Conservation (phyloP, 1,139 yeast genomes). For the Candida freyschussii region DNA sequence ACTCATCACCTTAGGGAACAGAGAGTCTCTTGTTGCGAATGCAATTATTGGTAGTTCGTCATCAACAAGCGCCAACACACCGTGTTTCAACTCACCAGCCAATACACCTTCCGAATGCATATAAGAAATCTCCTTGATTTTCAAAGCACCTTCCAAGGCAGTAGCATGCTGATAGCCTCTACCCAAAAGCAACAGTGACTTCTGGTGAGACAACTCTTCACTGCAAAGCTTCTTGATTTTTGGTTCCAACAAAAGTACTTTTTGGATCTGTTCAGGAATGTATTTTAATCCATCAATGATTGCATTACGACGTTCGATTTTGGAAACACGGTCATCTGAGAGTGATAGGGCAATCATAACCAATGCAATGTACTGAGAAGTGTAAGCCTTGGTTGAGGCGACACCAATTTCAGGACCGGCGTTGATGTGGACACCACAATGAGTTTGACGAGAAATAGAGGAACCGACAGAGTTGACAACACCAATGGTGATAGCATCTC, state of each 20-base stretch:
- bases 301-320: conserved; percentile 68
- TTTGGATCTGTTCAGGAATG: conserved; percentile 81
- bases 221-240: conserved; percentile 74
- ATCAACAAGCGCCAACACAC: conserved; percentile 95
- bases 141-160: conserved; percentile 96
- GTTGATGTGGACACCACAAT: conserved; percentile 98
- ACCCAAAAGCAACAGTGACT: conserved; percentile 85
- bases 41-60: conserved; percentile 91
- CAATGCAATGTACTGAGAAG: conserved; percentile 95
- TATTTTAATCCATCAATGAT: conserved; percentile 82
- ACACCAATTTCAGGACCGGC: conserved; percentile 99
- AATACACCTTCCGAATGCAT: conserved; percentile 99
- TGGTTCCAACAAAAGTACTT: conserved; percentile 68
- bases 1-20: conserved; percentile 93
- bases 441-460: conserved; percentile 89
- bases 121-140: conserved; percentile 96
- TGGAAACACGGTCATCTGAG: conserved; percentile 85
- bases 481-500: conserved; percentile 97
- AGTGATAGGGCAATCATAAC: conserved; percentile 95
- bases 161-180: conserved; percentile 98
- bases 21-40: conserved; percentile 94
- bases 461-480: conserved; percentile 95
- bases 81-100: conserved; percentile 98
- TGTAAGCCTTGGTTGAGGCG: conserved; percentile 99
- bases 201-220: conserved; percentile 67